A percentile compares a stretch with the other conserved stretches of the same genome.
These are phyloP conservation scores for Cyberlindnera americana DNA, from an alignment of 805 yeast genomes.

Conservation along the genomic window DNA sequence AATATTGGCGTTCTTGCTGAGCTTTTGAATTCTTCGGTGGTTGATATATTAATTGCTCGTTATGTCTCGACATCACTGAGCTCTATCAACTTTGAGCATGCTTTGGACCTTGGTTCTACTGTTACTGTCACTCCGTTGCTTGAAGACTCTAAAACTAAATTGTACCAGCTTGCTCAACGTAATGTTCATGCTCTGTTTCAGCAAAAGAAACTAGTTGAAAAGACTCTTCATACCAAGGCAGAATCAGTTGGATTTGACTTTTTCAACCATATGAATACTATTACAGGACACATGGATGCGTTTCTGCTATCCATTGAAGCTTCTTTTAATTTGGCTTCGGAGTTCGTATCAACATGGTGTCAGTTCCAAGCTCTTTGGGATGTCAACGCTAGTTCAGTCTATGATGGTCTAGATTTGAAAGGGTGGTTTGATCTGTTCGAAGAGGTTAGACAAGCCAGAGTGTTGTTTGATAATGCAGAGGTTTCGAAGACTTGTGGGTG, in stretches of 20 bases:
- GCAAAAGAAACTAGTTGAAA: constrained; percentile 27
- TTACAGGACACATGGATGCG: constrained; percentile 18
- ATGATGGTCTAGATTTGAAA: constrained; percentile 31
- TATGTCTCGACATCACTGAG: constrained; percentile 13
- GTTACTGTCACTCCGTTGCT: constrained; percentile 41
- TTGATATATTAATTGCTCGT: constrained; percentile 28
- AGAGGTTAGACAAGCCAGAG: constrained; percentile 41
- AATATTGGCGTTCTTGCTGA: constrained; percentile 32
- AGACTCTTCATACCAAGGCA: constrained; percentile 14
- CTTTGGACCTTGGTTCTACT: constrained; percentile 33
- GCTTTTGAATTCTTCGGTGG: constrained; percentile 33
- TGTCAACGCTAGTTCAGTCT: constrained; percentile 40
- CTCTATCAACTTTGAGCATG: constrained; percentile 28
- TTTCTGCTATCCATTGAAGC: constrained; percentile 33
- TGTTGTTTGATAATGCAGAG: constrained; percentile 49
- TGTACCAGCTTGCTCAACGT: constrained; percentile 28
- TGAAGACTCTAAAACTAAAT: constrained; percentile 32
- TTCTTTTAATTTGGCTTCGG: constrained; percentile 27
- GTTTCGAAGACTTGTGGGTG: constrained; percentile 39
- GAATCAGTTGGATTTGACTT: constrained; percentile 7
- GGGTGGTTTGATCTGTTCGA: constrained; percentile 48
- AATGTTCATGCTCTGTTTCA: constrained; percentile 20
- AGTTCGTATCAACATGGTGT: constrained; percentile 50
- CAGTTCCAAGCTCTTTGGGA: constrained; percentile 59
- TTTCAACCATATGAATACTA: background rate